Percentiles rank a stretch among this genome's conserved stretches.
Evolutionary conservation across 768 basidiomycete species (phyloP).

Genomic region (Calocera viscosa): DNA sequence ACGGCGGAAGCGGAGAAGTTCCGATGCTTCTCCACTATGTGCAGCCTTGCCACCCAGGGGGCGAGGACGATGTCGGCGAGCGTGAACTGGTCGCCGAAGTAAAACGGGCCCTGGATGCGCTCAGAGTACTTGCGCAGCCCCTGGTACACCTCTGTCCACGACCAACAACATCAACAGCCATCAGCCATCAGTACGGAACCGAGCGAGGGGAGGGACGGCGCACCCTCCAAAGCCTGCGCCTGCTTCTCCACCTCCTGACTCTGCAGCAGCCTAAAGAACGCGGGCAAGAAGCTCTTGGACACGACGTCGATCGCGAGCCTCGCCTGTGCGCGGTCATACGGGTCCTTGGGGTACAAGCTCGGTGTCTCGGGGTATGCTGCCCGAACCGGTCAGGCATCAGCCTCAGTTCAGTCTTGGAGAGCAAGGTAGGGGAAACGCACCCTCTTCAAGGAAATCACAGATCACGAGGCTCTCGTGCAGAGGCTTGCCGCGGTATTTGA

Average conservation of each 20-base stretch:
- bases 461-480: constrained; percentile 74
- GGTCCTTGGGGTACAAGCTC: constrained; percentile 40
- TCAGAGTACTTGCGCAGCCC: constrained; percentile 30
- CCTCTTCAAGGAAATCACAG: constrained; percentile 61
- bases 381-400: background rate
- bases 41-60: constrained; percentile 58
- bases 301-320: constrained; percentile 46
- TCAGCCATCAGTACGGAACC: too few relatives aligned
- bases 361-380: constrained; percentile 26
- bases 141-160: constrained; percentile 31
- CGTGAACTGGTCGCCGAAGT: constrained; percentile 42
- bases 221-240: constrained; percentile 21
- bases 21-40: constrained; percentile 39
- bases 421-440: constrained; percentile 31
- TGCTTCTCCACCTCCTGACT: constrained; percentile 25
- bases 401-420: constrained; percentile 6
- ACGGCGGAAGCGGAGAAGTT: constrained; percentile 36
- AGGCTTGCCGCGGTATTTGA: constrained; percentile 41
- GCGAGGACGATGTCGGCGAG: constrained; percentile 44
- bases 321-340: constrained; percentile 38
- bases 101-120: constrained; percentile 40
- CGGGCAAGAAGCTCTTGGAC: constrained; percentile 41
- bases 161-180: too few relatives aligned
- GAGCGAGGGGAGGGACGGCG: too few relatives aligned
- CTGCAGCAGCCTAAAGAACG: constrained; percentile 39